These are phyloP conservation scores for Saccharomycopsis olivae DNA, from an alignment of 805 yeast species.

Conservation along the genomic window DNA sequence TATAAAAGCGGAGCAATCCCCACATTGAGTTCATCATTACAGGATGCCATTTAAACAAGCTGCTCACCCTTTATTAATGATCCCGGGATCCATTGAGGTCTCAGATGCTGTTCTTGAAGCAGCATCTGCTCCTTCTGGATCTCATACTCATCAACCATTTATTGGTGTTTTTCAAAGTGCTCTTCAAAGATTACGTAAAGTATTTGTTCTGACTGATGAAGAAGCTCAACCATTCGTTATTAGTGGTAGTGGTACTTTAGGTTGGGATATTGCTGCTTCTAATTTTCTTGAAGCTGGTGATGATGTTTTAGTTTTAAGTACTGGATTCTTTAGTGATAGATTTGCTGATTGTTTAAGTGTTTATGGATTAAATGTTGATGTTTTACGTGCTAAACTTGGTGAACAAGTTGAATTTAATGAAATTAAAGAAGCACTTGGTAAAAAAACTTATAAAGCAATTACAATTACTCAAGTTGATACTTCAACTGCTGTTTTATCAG, in stretches of 20 bases:
- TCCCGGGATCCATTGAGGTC: slow-evolving; percentile 85
- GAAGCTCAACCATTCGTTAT: slow-evolving; percentile 72
- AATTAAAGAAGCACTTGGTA: slow-evolving; percentile 44
- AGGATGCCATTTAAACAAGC: slow-evolving; percentile 18
- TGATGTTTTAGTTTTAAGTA: slow-evolving; percentile 54
- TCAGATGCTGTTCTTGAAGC: slow-evolving; percentile 71
- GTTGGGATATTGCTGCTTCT: slow-evolving; percentile 86
- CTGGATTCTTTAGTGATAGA: slow-evolving; percentile 83
- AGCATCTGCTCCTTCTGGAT: slow-evolving; percentile 71
- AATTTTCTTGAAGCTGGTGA: slow-evolving; percentile 62
- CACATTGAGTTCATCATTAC: too few species aligned
- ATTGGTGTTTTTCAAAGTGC: slow-evolving; percentile 60
- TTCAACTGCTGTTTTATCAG: slow-evolving; percentile 80
- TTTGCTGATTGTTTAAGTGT: slow-evolving; percentile 66
- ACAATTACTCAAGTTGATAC: slow-evolving; percentile 95
- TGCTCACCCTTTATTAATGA: slow-evolving; percentile 31
- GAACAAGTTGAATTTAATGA: slow-evolving; percentile 47
- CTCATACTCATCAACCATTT: slow-evolving; percentile 87
- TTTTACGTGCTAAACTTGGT: slow-evolving; percentile 64
- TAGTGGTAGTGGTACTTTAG: slow-evolving; percentile 88
- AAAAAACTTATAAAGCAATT: slow-evolving; percentile 49
- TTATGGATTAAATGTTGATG: slow-evolving; percentile 68
- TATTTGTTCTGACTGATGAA: slow-evolving; percentile 60
- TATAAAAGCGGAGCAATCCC: too few species aligned
- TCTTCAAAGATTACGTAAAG: slow-evolving; percentile 53